phyloP scores from a whole-genome alignment of 2,329 filamentous ascomycete species.

The Colletotrichum salicis region DNA sequence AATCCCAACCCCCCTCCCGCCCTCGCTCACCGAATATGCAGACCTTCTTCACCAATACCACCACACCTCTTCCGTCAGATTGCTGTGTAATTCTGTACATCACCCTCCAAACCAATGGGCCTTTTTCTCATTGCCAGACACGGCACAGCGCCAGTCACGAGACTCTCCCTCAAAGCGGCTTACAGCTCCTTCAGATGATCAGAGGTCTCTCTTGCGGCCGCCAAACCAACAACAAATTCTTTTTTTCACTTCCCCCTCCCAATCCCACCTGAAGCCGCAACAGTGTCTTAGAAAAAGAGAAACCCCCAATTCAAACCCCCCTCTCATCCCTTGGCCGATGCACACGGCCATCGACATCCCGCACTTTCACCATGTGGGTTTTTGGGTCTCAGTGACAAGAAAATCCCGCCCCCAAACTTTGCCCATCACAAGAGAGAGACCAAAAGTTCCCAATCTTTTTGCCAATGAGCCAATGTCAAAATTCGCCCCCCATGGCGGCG shows the following conservation, averaged over 20 bases:
- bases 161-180: neutral
- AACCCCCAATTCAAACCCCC: neutral
- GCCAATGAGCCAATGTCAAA: neutral
- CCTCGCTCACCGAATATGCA: neutral
- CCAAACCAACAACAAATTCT: neutral
- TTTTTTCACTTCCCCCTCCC: neutral
- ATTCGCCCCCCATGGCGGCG: neutral
- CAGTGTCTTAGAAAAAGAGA: neutral
- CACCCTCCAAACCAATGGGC: neutral
- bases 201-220: neutral
- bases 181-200: neutral
- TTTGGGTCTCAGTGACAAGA: neutral
- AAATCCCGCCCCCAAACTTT: neutral
- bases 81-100: neutral
- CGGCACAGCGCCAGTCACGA: neutral
- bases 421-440: neutral
- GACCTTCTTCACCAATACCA: conserved; percentile 16
- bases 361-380: neutral
- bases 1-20: neutral
- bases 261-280: neutral
- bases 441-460: neutral
- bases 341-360: neutral
- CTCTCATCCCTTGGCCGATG: conserved; percentile 6
- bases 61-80: conserved; percentile 2
- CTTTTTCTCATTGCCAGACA: neutral